Percentiles rank a stretch among this genome's conserved stretches.
Conservation (phyloP, 2,329 filamentous ascomycete species). For the Paraphoma chrysanthemicola region DNA sequence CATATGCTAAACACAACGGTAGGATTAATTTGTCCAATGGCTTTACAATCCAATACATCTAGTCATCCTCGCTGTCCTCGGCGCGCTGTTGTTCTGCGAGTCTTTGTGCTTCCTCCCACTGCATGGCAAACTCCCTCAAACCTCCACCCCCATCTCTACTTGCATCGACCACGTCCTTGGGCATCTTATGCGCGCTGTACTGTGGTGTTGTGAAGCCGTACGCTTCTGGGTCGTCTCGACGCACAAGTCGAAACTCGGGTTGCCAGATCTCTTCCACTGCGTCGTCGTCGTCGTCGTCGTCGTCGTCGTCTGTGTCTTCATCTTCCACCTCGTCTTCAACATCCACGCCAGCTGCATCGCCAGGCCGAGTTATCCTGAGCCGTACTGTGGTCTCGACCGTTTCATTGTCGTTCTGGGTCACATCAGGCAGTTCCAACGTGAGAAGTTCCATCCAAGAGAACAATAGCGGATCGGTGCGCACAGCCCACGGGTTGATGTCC, state of each 20-base stretch:
- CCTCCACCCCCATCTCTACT: slow-evolving; percentile 69
- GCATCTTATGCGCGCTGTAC: slow-evolving; percentile 95
- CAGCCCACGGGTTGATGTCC: slow-evolving; percentile 95
- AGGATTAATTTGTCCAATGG: not conserved
- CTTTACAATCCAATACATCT: slow-evolving; percentile 2
- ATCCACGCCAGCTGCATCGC: not conserved
- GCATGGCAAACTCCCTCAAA: slow-evolving; percentile 70
- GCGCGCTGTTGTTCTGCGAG: slow-evolving; percentile 51
- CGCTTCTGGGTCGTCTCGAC: slow-evolving; percentile 84
- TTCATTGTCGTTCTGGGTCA: not conserved
- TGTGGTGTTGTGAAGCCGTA: slow-evolving; percentile 85
- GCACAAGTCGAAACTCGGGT: slow-evolving; percentile 83
- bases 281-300: slow-evolving; percentile 55
- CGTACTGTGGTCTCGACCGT: slow-evolving; percentile 38
- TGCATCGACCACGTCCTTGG: slow-evolving; percentile 85
- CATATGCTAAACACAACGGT: not conserved
- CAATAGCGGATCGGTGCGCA: slow-evolving; percentile 83
- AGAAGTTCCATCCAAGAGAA: slow-evolving; percentile 92
- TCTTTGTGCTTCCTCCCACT: slow-evolving; percentile 56
- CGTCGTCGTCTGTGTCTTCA: slow-evolving; percentile 49
- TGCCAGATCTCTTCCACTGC: slow-evolving; percentile 62
- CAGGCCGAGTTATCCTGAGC: slow-evolving; percentile 14
- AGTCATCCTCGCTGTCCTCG: slow-evolving; percentile 48
- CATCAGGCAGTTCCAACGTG: slow-evolving; percentile 66
- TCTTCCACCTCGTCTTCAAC: slow-evolving; percentile 10